Conservation (phyloP, 257 asterid genomes). For the Jacaranda mimosifolia region DNA sequence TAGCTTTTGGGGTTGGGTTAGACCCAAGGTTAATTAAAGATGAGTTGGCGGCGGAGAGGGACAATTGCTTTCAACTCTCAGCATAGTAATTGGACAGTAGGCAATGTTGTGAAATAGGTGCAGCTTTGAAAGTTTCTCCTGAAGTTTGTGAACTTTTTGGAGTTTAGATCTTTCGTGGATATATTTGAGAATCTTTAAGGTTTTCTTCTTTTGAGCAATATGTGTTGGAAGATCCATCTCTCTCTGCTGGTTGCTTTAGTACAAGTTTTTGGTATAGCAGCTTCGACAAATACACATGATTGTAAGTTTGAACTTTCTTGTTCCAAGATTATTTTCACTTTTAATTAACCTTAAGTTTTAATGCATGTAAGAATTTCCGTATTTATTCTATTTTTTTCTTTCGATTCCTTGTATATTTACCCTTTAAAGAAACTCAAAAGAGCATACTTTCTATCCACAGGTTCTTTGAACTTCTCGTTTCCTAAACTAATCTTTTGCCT, state of each 20-base stretch:
- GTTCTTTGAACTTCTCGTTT: background rate
- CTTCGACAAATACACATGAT: conserved; percentile 57
- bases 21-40: too few species aligned
- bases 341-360: background rate
- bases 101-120: background rate
- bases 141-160: background rate
- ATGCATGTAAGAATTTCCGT: background rate
- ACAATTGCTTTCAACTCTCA: too few species aligned
- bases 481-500: background rate
- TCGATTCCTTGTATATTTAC: background rate
- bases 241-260: conserved; percentile 48
- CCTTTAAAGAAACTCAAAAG: background rate
- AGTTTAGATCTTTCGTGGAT: background rate
- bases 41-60: too few species aligned
- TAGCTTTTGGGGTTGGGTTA: too few species aligned
- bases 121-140: conserved; percentile 13
- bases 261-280: conserved; percentile 52
- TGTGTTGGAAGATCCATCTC: conserved; percentile 47
- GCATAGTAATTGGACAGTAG: too few species aligned
- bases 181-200: conserved; percentile 20
- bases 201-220: conserved; percentile 30
- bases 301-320: conserved; percentile 50
- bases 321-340: background rate
- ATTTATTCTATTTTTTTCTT: background rate
- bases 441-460: too few species aligned